Evolutionary conservation across 148 eudicot species (phyloP), one percentile per base, ranked within the genome.

Genomic region (Chenopodium quinoa): DNA sequence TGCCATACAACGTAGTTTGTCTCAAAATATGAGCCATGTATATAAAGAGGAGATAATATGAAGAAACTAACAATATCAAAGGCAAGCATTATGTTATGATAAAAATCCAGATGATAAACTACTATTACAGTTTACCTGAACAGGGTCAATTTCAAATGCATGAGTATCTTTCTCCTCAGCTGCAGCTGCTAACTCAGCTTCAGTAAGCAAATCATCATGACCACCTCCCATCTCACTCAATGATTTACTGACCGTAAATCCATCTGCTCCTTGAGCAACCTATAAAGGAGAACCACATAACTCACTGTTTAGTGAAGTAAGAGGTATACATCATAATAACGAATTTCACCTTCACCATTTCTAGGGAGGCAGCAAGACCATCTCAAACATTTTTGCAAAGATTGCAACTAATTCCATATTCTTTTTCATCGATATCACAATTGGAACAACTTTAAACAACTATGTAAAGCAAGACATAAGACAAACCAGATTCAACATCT

Each of bases 81-180:
- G 10, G n/a, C 22, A 52, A 75, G 74, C 52, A 32, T 37, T 75
- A 68, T 37, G 23, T 73, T 44, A 40, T 27, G 50, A 83, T 29
- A 62, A 54, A 40, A 25, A 23, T 34, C 32, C n/a, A 58, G 23
- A 67, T 44, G 2, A 37, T 54, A 22, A 27, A 16, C 10, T 0
- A 75, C 63, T 65, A 16, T 16, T 0, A 78, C 63, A 71, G 47
- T 54, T n/a, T 75, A 93, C 99, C 92, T 96, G 98, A 80, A 87
- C 76, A 73, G 99, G 97, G 78, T 96, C 97, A 69, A 96, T 87
- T 85, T 96, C 99, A 85, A 96, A 96, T 40, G 98, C 82, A 87
- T 93, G 99, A 75, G 95, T 90, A 86, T 92, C 98, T 88, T 94
- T 96, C 82, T 96, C 99, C 89, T 96, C 99, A 84, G 97, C 94